A percentile compares a stretch with the other conserved stretches of the same genome.
phyloP scores from a whole-genome alignment of 805 yeast genomes.

The Pichia thaimueangensis region DNA sequence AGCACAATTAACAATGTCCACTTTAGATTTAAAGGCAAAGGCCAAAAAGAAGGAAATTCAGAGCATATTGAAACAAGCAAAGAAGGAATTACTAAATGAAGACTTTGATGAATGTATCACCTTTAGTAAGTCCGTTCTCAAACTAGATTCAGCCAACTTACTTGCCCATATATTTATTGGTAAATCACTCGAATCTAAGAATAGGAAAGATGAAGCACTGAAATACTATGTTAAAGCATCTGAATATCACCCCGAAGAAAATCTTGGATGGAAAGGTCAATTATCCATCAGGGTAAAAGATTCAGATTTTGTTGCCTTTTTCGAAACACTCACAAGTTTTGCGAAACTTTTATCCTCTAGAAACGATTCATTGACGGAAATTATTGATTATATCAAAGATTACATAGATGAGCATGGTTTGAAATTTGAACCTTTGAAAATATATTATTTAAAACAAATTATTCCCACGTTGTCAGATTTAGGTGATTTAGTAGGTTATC shows the following conservation, averaged over 20 bases:
- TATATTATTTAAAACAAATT: constrained; percentile 42
- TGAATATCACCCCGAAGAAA: constrained; percentile 40
- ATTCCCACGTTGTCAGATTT: constrained; percentile 48
- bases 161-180: constrained; percentile 69
- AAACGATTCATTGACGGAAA: constrained; percentile 42
- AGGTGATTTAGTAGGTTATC: constrained; percentile 45
- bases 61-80: constrained; percentile 41
- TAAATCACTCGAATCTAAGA: constrained; percentile 50
- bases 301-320: constrained; percentile 39
- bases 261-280: constrained; percentile 80
- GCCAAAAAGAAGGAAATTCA: constrained; percentile 14
- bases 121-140: constrained; percentile 33
- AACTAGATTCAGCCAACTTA: constrained; percentile 50
- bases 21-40: background rate
- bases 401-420: constrained; percentile 33
- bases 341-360: constrained; percentile 36
- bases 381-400: constrained; percentile 39
- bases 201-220: constrained; percentile 35
- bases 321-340: constrained; percentile 40
- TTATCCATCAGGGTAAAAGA: constrained; percentile 37
- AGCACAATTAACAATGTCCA: background rate
- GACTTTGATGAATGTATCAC: constrained; percentile 9
- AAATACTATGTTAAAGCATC: constrained; percentile 45
- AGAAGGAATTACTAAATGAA: constrained; percentile 15
- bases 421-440: constrained; percentile 27